Percentiles rank a stretch among this genome's conserved stretches.
Evolutionary conservation across 305 asterid genomes (phyloP).

Genomic region (Fraxinus platypoda): DNA sequence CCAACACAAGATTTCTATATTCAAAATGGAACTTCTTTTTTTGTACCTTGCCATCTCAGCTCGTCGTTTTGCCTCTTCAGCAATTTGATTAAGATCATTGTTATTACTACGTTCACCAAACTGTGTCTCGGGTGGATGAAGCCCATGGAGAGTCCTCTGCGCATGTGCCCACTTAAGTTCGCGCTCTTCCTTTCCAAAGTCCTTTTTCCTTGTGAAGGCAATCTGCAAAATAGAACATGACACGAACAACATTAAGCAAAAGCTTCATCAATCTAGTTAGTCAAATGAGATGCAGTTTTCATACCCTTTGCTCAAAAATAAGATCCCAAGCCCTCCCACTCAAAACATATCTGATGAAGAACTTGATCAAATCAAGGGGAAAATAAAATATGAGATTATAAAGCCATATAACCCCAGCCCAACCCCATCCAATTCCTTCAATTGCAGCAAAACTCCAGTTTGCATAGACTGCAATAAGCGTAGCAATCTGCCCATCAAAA

Average conservation of each 20-base stretch:
- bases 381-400: conserved; percentile 50
- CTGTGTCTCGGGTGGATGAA: conserved; percentile 54
- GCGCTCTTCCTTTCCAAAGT: conserved; percentile 76
- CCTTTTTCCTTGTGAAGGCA: conserved; percentile 71
- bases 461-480: conserved; percentile 60
- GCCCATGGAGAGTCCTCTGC: conserved; percentile 74
- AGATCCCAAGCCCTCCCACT: conserved; percentile 87
- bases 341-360: conserved; percentile 52
- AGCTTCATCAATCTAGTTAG: background rate
- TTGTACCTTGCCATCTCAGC: conserved; percentile 74
- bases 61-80: conserved; percentile 67
- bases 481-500: conserved; percentile 45
- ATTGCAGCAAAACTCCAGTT: conserved; percentile 58
- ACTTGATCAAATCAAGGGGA: conserved; percentile 58
- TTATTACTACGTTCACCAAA: conserved; percentile 35
- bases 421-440: conserved; percentile 73
- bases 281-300: background rate
- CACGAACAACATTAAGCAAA: background rate
- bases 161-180: conserved; percentile 75
- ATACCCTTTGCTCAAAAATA: conserved; percentile 75
- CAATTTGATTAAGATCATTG: conserved; percentile 56
- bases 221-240: conserved; percentile 18
- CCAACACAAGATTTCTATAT: background rate
- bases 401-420: conserved; percentile 71
- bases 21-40: background rate